Base-by-base conservation (phyloP, 768 basidiomycete genomes). In the Hygrocybe coccinea region DNA sequence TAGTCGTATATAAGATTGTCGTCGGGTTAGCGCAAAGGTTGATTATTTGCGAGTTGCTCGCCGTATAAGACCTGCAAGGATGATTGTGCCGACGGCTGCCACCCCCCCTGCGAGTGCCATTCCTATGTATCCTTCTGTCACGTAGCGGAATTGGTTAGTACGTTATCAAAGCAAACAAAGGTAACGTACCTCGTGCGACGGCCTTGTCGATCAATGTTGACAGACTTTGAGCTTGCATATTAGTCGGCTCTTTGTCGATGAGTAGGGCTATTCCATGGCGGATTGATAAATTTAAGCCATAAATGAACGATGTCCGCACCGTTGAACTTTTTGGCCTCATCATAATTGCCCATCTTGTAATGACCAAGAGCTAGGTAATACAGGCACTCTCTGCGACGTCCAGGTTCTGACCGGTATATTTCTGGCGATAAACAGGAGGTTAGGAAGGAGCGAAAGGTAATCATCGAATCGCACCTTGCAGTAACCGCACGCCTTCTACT, bases 351-450 rank as follows among this genome's bases (percentile, higher is more conserved):
- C 82, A 97, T 87, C 78, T 98, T 98, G 73, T 92, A 97, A 70
- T 98, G 86, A 0, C 97, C 97, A 12, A 98, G 77, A 2, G 94
- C 92, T 22, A 99, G 84, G 74, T 97, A 99, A 67, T 98, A 99
- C 35, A 97, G 73, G 63, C 95, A 98, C 72, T 98, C 97, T 73
- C 95, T 77, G 58, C 97, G 80, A 60, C 95, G 81, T 19, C 84
- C 70, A 4, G 95, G 87, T 58, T 97, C 94, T 14, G 84, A 78
- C 24, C 91, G 85, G 72, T 95, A 99, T 45, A 99, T 87, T 53
- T 97, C 97, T 97, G 37, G 5, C 35, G 14, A 22, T 12, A 65
- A 24, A 55, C 38, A 34, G n/a, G n/a, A n/a, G n/a, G 22, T 46
- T 22, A 46, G 44, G 17, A 5, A 46, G 17, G n/a, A 7, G 15